Evolutionary conservation across 148 eudicot genomes (phyloP).

Genomic region (Camellia lanceoleosa): DNA sequence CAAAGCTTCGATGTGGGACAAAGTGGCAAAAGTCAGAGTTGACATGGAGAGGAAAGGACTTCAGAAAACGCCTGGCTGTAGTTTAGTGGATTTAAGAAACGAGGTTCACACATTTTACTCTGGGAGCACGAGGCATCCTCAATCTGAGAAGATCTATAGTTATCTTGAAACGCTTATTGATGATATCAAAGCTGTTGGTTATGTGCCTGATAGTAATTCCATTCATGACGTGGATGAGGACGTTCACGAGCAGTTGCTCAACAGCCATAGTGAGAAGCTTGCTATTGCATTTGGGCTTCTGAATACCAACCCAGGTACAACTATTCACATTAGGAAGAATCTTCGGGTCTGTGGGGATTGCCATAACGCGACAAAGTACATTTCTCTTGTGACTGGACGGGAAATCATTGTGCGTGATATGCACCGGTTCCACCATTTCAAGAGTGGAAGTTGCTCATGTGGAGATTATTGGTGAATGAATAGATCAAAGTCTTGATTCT

Average conservation of each 20-base stretch:
- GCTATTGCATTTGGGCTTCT: conserved; percentile 75
- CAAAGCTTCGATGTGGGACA: conserved; percentile 74
- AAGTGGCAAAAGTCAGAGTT: conserved; percentile 58
- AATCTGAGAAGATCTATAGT: conserved; percentile 51
- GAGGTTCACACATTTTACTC: conserved; percentile 76
- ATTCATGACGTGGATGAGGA: conserved; percentile 70
- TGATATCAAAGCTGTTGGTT: conserved; percentile 64
- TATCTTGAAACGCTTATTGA: conserved; percentile 46
- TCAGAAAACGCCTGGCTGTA: conserved; percentile 72
- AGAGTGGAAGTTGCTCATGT: conserved; percentile 69
- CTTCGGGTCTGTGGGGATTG: conserved; percentile 84
- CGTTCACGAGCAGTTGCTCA: conserved; percentile 64
- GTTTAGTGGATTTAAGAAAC: conserved; percentile 57
- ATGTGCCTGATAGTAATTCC: conserved; percentile 60
- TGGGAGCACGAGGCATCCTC: conserved; percentile 69
- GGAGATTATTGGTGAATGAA: conserved; percentile 74
- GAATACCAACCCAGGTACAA: conserved; percentile 56
- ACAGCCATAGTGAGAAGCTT: conserved; percentile 71
- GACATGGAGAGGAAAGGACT: conserved; percentile 62
- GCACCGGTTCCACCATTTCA: conserved; percentile 87
- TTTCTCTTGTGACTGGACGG: conserved; percentile 66
- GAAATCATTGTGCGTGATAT: conserved; percentile 75
- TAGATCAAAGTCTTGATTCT: not conserved
- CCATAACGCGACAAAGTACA: conserved; percentile 73
- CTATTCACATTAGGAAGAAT: conserved; percentile 74